Percentiles rank a stretch among this genome's conserved stretches.
Evolutionary conservation across 768 basidiomycete species (phyloP).

Genomic region (Suillus subalutaceus): DNA sequence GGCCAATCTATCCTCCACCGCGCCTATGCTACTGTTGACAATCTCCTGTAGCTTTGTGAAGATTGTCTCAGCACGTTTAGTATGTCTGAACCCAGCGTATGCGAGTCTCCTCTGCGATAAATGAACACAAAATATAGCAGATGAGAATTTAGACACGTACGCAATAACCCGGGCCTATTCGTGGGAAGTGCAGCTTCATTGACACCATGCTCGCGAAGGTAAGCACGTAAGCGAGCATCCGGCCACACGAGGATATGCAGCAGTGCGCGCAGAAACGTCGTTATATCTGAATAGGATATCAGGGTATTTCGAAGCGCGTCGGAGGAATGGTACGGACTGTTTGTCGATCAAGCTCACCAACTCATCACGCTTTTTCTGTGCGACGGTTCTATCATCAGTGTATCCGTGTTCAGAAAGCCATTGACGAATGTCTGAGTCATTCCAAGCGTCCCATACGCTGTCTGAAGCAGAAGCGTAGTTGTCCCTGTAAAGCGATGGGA

Average conservation of each 20-base stretch:
- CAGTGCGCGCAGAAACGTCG: slow-evolving; percentile 46
- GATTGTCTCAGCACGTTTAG: slow-evolving; percentile 56
- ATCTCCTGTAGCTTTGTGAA: slow-evolving; percentile 66
- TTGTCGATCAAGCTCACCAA: slow-evolving; percentile 71
- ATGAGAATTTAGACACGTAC: slow-evolving; percentile 37
- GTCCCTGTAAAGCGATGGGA: slow-evolving; percentile 43
- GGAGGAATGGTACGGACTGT: slow-evolving; percentile 49
- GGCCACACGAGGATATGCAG: slow-evolving; percentile 86
- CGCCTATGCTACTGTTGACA: slow-evolving; percentile 66
- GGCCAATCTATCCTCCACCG: slow-evolving; percentile 76
- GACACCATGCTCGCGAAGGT: slow-evolving; percentile 77
- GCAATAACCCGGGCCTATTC: slow-evolving; percentile 75
- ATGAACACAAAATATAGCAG: neutral
- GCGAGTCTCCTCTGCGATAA: slow-evolving; percentile 66
- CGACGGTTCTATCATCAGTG: slow-evolving; percentile 52
- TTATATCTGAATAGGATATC: slow-evolving; percentile 47
- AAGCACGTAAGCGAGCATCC: slow-evolving; percentile 89
- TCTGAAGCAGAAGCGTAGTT: slow-evolving; percentile 67
- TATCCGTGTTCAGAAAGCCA: slow-evolving; percentile 81
- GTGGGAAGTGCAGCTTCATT: slow-evolving; percentile 69
- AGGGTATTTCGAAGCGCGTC: slow-evolving; percentile 1
- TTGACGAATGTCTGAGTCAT: slow-evolving; percentile 66
- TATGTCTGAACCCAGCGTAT: slow-evolving; percentile 78
- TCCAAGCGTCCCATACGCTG: slow-evolving; percentile 70
- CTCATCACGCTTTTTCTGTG: slow-evolving; percentile 71